Conservation (phyloP, 2,329 filamentous ascomycete genomes). For the Rasamsonia emersonii region DNA sequence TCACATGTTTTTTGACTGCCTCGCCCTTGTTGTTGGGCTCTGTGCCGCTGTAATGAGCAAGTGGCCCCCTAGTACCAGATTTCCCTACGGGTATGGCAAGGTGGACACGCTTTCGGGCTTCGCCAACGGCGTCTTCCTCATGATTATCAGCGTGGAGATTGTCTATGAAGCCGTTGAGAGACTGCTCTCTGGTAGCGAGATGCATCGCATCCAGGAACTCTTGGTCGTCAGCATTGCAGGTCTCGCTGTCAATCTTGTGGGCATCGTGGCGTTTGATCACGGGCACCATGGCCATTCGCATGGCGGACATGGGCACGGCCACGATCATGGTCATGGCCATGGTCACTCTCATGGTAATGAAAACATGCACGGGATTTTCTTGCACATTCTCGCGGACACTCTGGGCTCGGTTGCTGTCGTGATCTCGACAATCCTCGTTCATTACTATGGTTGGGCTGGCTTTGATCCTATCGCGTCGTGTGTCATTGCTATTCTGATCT, state of each 20-base stretch:
- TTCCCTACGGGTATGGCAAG: conserved; percentile 94
- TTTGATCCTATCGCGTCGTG: conserved; percentile 94
- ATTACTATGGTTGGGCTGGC: conserved; percentile 80
- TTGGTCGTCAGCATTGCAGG: conserved; percentile 82
- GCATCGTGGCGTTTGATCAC: conserved; percentile 75
- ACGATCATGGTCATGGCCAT: conserved; percentile 21
- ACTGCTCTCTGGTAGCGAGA: conserved; percentile 72
- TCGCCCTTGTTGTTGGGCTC: conserved; percentile 81
- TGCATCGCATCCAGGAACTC: conserved; percentile 76
- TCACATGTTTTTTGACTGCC: conserved; percentile 98
- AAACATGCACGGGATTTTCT: conserved; percentile 96
- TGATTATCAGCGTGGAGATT: conserved; percentile 94
- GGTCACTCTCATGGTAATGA: conserved; percentile 38
- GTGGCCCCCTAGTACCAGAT: conserved; percentile 81
- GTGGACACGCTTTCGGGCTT: conserved; percentile 95
- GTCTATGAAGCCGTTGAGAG: conserved; percentile 89
- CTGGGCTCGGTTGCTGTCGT: conserved; percentile 70
- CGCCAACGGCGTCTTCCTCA: conserved; percentile 88
- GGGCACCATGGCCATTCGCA: conserved; percentile 38
- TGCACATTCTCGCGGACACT: conserved; percentile 91
- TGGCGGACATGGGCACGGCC: conserved; percentile 13
- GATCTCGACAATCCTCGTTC: conserved; percentile 71
- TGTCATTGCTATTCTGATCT: conserved; percentile 86
- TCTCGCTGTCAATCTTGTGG: conserved; percentile 81
- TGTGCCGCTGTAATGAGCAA: conserved; percentile 92